Conservation (phyloP, 176 grass and related monocot species). For the Olyra latifolia region DNA sequence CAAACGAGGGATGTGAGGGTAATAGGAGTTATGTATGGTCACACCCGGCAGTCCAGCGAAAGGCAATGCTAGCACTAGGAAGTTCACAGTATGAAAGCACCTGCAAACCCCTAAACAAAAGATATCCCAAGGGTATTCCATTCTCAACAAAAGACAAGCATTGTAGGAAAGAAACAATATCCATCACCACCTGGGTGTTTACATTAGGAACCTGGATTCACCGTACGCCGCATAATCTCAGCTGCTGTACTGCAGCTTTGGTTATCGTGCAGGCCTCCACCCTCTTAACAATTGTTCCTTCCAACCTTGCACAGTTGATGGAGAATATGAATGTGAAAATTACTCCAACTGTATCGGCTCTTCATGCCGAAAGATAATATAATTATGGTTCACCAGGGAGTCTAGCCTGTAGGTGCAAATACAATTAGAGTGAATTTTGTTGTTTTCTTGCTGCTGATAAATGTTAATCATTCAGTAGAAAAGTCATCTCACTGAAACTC, state of each 20-base stretch:
- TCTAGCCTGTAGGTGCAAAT: not conserved
- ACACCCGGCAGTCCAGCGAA: not conserved
- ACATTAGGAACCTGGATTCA: not conserved
- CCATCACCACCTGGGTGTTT: not conserved
- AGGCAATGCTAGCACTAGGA: not conserved
- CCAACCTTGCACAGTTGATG: not conserved
- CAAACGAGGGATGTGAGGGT: not conserved
- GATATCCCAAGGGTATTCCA: not conserved
- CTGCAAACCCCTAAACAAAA: not conserved
- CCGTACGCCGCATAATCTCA: not conserved
- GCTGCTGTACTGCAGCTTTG: not conserved
- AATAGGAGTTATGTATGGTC: not conserved
- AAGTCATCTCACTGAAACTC: not conserved
- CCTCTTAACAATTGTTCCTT: not conserved
- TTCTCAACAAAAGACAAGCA: not conserved
- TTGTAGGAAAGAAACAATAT: not conserved
- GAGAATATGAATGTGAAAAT: conserved; percentile 2
- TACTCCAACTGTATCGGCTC: not conserved
- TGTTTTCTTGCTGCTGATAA: not conserved
- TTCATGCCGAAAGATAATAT: not conserved
- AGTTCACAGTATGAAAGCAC: not conserved
- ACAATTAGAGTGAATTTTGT: not conserved
- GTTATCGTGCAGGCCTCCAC: not conserved
- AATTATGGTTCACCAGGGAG: not conserved
- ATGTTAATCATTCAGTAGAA: not conserved